phyloP scores from a whole-genome alignment of 2,329 filamentous ascomycete genomes.

The Colletotrichum abscissum region DNA sequence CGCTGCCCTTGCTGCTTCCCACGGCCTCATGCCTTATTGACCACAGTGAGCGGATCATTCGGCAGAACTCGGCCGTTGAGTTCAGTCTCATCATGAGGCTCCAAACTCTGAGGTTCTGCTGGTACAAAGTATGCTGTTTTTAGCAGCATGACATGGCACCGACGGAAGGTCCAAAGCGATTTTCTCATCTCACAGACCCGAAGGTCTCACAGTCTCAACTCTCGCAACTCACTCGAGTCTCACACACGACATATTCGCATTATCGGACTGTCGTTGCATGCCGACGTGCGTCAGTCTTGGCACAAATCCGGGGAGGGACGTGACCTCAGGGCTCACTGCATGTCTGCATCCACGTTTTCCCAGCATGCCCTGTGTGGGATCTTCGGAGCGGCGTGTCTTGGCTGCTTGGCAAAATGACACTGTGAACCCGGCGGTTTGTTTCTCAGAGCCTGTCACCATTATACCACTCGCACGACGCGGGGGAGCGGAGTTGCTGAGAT shows the following conservation, averaged over 20 bases:
- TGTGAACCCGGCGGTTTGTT: not conserved
- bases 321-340: not conserved
- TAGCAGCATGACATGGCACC: not conserved
- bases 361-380: not conserved
- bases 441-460: not conserved
- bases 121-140: not conserved
- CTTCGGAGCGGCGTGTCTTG: not conserved
- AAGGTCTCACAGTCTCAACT: not conserved
- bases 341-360: not conserved
- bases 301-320: not conserved
- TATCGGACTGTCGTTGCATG: not conserved
- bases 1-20: not conserved
- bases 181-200: too few species aligned
- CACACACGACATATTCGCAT: not conserved
- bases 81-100: not conserved
- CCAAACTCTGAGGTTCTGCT: not conserved
- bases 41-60: not conserved
- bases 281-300: not conserved
- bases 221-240: not conserved
- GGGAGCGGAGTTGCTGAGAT: not conserved
- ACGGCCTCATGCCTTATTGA: too few species aligned
- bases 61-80: not conserved
- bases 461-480: not conserved
- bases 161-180: not conserved
- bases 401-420: not conserved